Percentiles rank a stretch among this genome's conserved stretches.
These are phyloP conservation scores for Cordyceps militaris DNA, from an alignment of 2,329 filamentous ascomycete genomes.

Conservation along the genomic window DNA sequence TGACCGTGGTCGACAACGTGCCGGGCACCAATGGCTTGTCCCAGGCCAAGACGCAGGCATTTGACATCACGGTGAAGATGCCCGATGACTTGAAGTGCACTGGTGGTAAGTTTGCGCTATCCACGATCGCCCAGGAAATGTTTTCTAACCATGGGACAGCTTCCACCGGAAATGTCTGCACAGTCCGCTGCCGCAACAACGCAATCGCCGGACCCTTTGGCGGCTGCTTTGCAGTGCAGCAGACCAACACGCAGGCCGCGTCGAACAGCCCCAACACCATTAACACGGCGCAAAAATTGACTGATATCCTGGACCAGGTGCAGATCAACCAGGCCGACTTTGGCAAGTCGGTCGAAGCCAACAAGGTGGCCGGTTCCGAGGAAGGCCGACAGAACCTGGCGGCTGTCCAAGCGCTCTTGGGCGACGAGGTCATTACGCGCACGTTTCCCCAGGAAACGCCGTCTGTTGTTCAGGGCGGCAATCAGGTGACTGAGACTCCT, in stretches of 20 bases:
- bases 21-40: constrained; percentile 52
- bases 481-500: neutral
- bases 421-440: constrained; percentile 22
- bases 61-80: constrained; percentile 49
- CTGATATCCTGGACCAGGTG: constrained; percentile 41
- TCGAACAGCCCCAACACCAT: constrained; percentile 26
- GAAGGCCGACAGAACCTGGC: constrained; percentile 25
- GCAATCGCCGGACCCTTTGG: constrained; percentile 50
- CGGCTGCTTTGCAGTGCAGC: constrained; percentile 49
- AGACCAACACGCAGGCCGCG: neutral
- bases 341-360: constrained; percentile 31
- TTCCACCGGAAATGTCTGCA: constrained; percentile 52
- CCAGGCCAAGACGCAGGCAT: constrained; percentile 47
- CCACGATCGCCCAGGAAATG: neutral
- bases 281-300: constrained; percentile 37
- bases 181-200: constrained; percentile 52
- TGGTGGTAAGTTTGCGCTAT: constrained; percentile 34
- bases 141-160: constrained; percentile 21
- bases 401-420: constrained; percentile 32
- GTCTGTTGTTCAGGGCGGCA: constrained; percentile 17
- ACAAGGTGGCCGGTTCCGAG: constrained; percentile 32
- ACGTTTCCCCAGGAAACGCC: constrained; percentile 29
- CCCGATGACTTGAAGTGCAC: constrained; percentile 41
- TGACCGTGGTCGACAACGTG: constrained; percentile 52
- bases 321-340: constrained; percentile 45